Evolutionary conservation across 768 basidiomycete genomes (phyloP).

Genomic region (Clitopilus hobsonii): DNA sequence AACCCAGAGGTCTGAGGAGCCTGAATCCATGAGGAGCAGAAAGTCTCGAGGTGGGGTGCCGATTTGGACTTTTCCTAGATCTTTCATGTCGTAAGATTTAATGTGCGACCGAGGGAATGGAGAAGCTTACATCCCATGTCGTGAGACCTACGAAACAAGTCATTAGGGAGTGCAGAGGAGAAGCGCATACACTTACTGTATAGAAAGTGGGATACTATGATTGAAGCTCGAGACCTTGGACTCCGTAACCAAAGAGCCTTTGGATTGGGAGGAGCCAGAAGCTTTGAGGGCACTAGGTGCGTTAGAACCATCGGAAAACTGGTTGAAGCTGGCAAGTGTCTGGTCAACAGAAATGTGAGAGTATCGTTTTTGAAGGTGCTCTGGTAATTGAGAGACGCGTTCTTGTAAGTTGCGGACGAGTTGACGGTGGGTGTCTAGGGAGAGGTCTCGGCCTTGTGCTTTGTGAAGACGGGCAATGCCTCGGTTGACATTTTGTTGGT

Average conservation of each 20-base stretch:
- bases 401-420: constrained; percentile 33
- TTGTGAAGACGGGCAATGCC: constrained; percentile 47
- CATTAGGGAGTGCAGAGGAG: neutral
- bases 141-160: constrained; percentile 27
- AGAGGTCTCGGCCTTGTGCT: constrained; percentile 45
- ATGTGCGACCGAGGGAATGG: neutral
- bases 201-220: constrained; percentile 49
- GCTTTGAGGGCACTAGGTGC: neutral
- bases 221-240: constrained; percentile 10
- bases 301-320: neutral
- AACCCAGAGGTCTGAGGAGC: constrained; percentile 62
- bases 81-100: constrained; percentile 9
- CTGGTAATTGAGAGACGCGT: constrained; percentile 30
- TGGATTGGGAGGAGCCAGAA: neutral
- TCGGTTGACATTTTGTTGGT: constrained; percentile 60
- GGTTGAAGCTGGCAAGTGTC: neutral
- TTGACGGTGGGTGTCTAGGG: constrained; percentile 26
- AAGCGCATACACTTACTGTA: constrained; percentile 37
- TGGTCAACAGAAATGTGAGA: neutral
- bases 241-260: neutral
- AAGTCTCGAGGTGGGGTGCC: constrained; percentile 49
- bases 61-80: constrained; percentile 24
- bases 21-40: constrained; percentile 53
- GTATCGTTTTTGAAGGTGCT: constrained; percentile 18
- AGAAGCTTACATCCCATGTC: constrained; percentile 42